phyloP scores from a whole-genome alignment of 495 filamentous ascomycete species.

The Aspergillus haitiensis region DNA sequence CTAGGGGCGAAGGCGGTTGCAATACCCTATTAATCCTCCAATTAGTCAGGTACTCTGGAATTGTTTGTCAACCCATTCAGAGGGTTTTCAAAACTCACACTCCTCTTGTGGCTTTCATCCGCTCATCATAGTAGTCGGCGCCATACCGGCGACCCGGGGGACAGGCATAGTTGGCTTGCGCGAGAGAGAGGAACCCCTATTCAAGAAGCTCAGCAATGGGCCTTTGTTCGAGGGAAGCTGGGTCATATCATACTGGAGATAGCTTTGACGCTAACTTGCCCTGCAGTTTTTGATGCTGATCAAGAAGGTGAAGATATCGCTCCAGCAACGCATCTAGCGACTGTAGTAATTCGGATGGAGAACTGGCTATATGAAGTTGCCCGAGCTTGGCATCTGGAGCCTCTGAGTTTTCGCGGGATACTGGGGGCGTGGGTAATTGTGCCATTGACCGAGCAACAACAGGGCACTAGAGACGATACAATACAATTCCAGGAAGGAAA shows the following conservation, averaged over 20 bases:
- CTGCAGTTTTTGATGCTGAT: slow-evolving; percentile 66
- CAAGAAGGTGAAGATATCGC: slow-evolving; percentile 66
- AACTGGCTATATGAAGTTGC: slow-evolving; percentile 19
- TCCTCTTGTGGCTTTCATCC: slow-evolving; percentile 63
- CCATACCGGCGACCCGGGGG: slow-evolving; percentile 63
- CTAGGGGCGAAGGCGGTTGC: slow-evolving; percentile 13
- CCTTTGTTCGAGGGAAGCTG: not conserved
- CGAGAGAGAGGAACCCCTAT: slow-evolving; percentile 56
- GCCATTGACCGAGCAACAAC: slow-evolving; percentile 29
- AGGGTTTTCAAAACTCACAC: slow-evolving; percentile 32
- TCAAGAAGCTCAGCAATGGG: slow-evolving; percentile 21
- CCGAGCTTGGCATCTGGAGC: slow-evolving; percentile 29
- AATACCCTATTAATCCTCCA: slow-evolving; percentile 26
- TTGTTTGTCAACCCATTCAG: not conserved
- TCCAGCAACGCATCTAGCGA: slow-evolving; percentile 65
- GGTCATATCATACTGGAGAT: slow-evolving; percentile 48
- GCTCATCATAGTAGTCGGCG: slow-evolving; percentile 66
- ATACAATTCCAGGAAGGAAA: too few species aligned
- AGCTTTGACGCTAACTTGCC: slow-evolving; percentile 54
- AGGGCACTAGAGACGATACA: too few species aligned
- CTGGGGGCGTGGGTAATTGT: slow-evolving; percentile 42
- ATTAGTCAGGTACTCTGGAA: slow-evolving; percentile 10
- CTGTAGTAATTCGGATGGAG: slow-evolving; percentile 30
- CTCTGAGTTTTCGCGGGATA: slow-evolving; percentile 37
- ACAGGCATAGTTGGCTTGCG: slow-evolving; percentile 70